phyloP scores from a whole-genome alignment of 495 filamentous ascomycete species.

The Talaromyces trachyspermus region DNA sequence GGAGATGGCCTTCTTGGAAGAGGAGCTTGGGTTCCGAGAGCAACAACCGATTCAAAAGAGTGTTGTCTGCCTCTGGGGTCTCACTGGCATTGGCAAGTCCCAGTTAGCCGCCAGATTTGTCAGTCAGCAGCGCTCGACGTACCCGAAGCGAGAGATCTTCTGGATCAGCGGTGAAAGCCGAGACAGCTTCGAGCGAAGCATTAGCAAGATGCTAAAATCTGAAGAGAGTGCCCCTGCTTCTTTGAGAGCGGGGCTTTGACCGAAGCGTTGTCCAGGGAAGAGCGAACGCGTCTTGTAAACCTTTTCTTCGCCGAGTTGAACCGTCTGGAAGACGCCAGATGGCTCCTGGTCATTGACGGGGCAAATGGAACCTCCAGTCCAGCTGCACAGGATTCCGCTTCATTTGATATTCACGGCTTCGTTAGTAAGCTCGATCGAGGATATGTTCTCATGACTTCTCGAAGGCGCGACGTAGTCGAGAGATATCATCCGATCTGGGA shows the following conservation, averaged over 20 bases:
- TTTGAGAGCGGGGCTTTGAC: too few species aligned
- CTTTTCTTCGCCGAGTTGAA: neutral
- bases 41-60: neutral
- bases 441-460: neutral
- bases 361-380: neutral
- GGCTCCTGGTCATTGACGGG: neutral
- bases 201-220: neutral
- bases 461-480: neutral
- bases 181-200: neutral
- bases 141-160: conserved; percentile 1
- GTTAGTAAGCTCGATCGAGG: neutral
- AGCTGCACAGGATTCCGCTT: neutral
- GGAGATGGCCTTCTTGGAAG: neutral
- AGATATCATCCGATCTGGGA: neutral
- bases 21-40: neutral
- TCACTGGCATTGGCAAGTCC: neutral
- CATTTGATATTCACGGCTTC: neutral
- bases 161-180: neutral
- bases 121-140: neutral
- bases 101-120: neutral
- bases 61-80: neutral
- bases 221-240: too few species aligned
- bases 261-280: too few species aligned
- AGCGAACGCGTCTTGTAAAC: neutral
- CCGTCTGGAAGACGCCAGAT: neutral